phyloP scores from a whole-genome alignment of 2,329 filamentous ascomycete species.

The Phoma sp. region DNA sequence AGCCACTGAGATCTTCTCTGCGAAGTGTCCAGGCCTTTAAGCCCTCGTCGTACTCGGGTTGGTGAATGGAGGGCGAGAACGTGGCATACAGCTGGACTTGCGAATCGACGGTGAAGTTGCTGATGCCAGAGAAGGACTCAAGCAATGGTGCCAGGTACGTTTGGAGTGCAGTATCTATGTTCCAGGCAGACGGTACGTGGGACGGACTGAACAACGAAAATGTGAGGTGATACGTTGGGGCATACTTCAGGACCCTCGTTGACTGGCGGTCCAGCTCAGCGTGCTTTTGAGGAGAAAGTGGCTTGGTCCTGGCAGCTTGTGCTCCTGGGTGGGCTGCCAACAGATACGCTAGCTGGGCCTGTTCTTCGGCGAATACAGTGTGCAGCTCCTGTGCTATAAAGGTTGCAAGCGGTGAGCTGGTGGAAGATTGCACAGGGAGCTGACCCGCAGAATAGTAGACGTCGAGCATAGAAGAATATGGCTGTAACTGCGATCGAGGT shows the following conservation, averaged over 20 bases:
- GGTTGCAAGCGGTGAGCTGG: constrained; percentile 75
- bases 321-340: constrained; percentile 56
- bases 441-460: constrained; percentile 77
- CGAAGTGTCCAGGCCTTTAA: constrained; percentile 72
- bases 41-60: constrained; percentile 61
- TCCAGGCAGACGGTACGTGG: constrained; percentile 83
- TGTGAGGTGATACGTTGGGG: constrained; percentile 91
- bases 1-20: constrained; percentile 88
- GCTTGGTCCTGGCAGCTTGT: constrained; percentile 56
- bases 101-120: constrained; percentile 94
- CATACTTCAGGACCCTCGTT: constrained; percentile 87
- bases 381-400: constrained; percentile 82
- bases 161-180: constrained; percentile 81
- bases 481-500: constrained; percentile 69
- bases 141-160: constrained; percentile 85
- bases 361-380: constrained; percentile 84
- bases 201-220: constrained; percentile 92
- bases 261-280: constrained; percentile 71
- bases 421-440: constrained; percentile 70
- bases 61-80: constrained; percentile 67
- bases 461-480: constrained; percentile 75
- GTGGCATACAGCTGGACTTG: constrained; percentile 92
- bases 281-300: constrained; percentile 53
- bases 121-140: constrained; percentile 79
- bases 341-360: constrained; percentile 71